A percentile compares a stretch with the other conserved stretches of the same genome.
phyloP scores from a whole-genome alignment of 352 stramenopile genomes.

The Pilasporangium apinafurcum region DNA sequence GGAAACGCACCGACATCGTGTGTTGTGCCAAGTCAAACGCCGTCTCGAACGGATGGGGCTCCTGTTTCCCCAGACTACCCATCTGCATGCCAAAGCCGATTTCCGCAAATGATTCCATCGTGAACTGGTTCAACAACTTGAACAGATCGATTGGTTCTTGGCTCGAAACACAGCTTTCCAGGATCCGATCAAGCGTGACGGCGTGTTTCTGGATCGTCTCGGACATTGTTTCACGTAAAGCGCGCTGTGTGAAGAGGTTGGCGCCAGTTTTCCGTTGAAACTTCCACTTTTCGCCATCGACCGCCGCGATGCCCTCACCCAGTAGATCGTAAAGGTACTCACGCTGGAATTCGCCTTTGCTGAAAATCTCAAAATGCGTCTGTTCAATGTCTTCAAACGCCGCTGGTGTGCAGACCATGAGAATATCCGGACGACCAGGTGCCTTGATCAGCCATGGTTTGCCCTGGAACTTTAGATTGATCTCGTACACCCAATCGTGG shows the following conservation, averaged over 20 bases:
- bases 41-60: no score
- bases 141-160: slow-evolving; percentile 16
- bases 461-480: neutral
- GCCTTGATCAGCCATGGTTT: slow-evolving; percentile 15
- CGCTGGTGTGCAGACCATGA: slow-evolving; percentile 22
- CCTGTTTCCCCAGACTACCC: no score
- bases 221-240: slow-evolving; percentile 8
- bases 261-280: slow-evolving; percentile 47
- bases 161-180: no score
- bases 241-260: slow-evolving; percentile 59
- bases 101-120: slow-evolving; percentile 13
- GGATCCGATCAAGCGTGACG: neutral
- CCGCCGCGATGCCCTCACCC: slow-evolving; percentile 39
- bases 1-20: no score
- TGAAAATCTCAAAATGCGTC: slow-evolving; percentile 63
- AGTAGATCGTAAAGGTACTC: slow-evolving; percentile 35
- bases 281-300: slow-evolving; percentile 31
- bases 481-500: slow-evolving; percentile 7
- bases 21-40: no score
- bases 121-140: slow-evolving; percentile 15
- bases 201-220: slow-evolving; percentile 1
- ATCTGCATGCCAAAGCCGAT: slow-evolving; percentile 2
- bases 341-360: slow-evolving; percentile 31
- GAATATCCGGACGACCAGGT: slow-evolving; percentile 19
- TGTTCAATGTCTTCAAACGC: slow-evolving; percentile 33